Percentiles rank a stretch among this genome's conserved stretches.
Conservation (phyloP, 805 yeast genomes). For the Lipomyces sp. region DNA sequence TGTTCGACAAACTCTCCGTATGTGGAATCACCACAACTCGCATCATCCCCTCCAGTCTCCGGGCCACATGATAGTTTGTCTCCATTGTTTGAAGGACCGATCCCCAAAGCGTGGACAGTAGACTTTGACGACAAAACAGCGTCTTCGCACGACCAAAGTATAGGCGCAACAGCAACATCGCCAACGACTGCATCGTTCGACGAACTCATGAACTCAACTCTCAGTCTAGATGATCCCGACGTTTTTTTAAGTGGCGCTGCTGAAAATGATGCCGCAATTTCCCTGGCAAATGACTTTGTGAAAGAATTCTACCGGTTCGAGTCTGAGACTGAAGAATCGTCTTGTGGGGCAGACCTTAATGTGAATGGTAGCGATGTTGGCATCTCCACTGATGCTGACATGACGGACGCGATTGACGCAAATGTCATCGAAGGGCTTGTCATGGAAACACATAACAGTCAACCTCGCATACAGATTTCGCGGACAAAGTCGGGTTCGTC, state of each 20-base stretch:
- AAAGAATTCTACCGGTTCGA: slow-evolving; percentile 32
- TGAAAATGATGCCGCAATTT: slow-evolving; percentile 16
- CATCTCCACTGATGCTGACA: background rate
- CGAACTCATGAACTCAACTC: slow-evolving; percentile 25
- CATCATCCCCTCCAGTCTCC: slow-evolving; percentile 35
- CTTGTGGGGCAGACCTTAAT: background rate
- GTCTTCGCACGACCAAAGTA: background rate
- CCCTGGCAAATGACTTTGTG: slow-evolving; percentile 30
- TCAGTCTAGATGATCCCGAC: slow-evolving; percentile 16
- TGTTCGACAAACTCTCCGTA: slow-evolving; percentile 27
- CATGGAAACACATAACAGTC: background rate
- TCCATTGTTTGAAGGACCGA: slow-evolving; percentile 5
- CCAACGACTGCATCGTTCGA: slow-evolving; percentile 25
- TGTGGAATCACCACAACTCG: slow-evolving; percentile 27
- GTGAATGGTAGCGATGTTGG: background rate
- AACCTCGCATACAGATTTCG: background rate
- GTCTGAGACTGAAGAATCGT: slow-evolving; percentile 10
- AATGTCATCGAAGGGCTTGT: background rate
- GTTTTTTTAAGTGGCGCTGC: slow-evolving; percentile 1
- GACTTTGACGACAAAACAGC: slow-evolving; percentile 5
- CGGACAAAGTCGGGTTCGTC: background rate
- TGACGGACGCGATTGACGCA: background rate
- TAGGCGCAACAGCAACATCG: slow-evolving; percentile 11
- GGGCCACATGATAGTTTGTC: slow-evolving; percentile 12
- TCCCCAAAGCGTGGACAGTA: slow-evolving; percentile 28